Evolutionary conservation across 1,284 basidiomycete genomes (phyloP), one percentile per base, ranked within the genome.

Genomic region (Cystobasidium pallidum): DNA sequence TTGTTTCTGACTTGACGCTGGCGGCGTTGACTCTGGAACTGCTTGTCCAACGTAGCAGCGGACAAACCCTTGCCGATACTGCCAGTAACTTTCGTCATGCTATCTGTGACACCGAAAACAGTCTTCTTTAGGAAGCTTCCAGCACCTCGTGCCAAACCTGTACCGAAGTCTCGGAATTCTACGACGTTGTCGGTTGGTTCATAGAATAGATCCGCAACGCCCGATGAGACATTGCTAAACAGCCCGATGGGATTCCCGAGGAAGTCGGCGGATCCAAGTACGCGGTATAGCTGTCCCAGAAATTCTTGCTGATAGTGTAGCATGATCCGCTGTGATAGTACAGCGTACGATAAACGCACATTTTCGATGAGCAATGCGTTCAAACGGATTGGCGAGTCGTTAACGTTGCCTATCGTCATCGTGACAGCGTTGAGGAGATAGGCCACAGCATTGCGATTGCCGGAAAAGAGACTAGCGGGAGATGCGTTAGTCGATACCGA

Each of bases 101-200:
- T 95, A 80, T 99, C 94, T 45, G 91, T 91, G 63, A 99, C 82
- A 39, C 96, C 96, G 78, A 98, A 99, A 13, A 98, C 91, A 0
- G 95, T 98, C 84, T 99, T 99, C 85, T 98, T 98, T 66, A 98
- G 91, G 78, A 99, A 95, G 80, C 93, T 97, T 10, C 96, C 94
- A 0, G 96, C 96, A 45, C 96, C 94, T 88, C 92, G 80, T 10
- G 96, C 96, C 71, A 99, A 93, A n/a, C 96, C 94, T 75, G 95
- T 88, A 0, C 96, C 96, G 21, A 99, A 83, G 77, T 99, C 96
- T 78, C 88, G 89, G 82, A 96, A 94, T 88, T 97, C 92, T 70
- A 99, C 91, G 41, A 95, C 91, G 43, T 95, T 95, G 75, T 96
- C 91, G 84, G 95, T 98, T 10, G 96, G 96, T 82, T 98, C 96